Evolutionary conservation across 2,329 filamentous ascomycete species (phyloP), one percentile per base, ranked within the genome.

Genomic region (Aspergillus ochraceoroseus): DNA sequence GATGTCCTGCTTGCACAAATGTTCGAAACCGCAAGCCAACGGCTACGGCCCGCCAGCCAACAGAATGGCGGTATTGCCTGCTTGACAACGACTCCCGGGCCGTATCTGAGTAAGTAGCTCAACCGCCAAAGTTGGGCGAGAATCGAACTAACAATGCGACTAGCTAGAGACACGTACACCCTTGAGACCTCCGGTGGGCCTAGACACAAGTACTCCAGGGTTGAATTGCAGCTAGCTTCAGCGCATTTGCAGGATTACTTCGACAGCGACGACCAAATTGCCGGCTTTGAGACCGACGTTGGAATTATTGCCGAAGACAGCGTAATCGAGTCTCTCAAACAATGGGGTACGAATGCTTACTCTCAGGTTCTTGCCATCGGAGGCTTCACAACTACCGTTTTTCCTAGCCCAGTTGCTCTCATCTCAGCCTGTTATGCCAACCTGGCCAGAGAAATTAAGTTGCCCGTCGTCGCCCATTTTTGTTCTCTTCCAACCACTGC

Each of bases 391-490:
- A 44, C 52, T n/a, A 54, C 54, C 3, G 47, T 38, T 2, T 51
- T 49, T 8, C 48, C 58, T 2, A 58, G 50, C 27, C 54, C 62
- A 2, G 54, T 59, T 13, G 53, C 59, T 13, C 38, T 60, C 7
- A 53, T 66, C 23, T 63, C 63, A 2, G 57, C 61, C 11, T 64
- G 55, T 32, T 65, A 60, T 41, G 56, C 54, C 9, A 55, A 41
- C 5, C 55, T 56, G 12, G 57, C 63, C 11, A 59, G 59, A 13
- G 50, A 59, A 30, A 49, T 52, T 9, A 47, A 47, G 27, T 44
- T 65, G 7, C 63, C 63, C 0, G 51, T 65, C 4, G 53, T 66
- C 33, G 62, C 61, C 2, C 63, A 66, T 30, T 66, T 65, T 38
- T 66, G 63, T 34, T 47, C 55, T 11, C 49, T 62, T 4, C 53